Evolutionary conservation across 2,329 filamentous ascomycete genomes (phyloP).

Genomic region (Cercospora beticola): DNA sequence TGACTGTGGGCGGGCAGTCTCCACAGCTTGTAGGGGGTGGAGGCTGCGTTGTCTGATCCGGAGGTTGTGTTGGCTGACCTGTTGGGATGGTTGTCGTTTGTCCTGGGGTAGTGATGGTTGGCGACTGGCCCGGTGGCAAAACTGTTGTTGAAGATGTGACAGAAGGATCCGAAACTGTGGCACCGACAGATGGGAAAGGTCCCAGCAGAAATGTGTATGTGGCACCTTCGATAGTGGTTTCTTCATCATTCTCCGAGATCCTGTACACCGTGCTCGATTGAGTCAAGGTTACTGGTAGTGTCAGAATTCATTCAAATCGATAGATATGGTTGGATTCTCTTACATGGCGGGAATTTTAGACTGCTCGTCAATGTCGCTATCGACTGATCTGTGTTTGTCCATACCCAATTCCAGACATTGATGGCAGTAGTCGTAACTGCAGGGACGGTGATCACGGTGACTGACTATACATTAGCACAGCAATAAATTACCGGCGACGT

Average conservation of each 20-base stretch:
- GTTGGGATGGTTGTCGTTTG: background rate
- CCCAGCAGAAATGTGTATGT: slow-evolving; percentile 12
- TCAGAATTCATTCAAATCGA: background rate
- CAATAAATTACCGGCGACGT: background rate
- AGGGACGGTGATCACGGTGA: slow-evolving; percentile 12
- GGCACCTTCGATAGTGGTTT: slow-evolving; percentile 12
- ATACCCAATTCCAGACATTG: slow-evolving; percentile 13
- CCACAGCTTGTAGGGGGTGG: slow-evolving; percentile 7
- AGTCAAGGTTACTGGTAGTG: background rate
- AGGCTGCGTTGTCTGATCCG: background rate
- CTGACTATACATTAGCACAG: background rate
- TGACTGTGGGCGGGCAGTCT: slow-evolving; percentile 8
- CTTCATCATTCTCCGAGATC: background rate
- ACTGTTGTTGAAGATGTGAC: background rate
- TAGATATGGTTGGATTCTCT: background rate
- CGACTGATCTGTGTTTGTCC: slow-evolving; percentile 14
- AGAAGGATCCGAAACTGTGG: background rate
- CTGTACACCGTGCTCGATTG: slow-evolving; percentile 14
- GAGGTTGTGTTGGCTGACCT: background rate
- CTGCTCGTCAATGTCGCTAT: slow-evolving; percentile 17
- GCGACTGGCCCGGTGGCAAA: background rate
- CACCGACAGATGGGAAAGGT: slow-evolving; percentile 11
- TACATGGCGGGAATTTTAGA: slow-evolving; percentile 14
- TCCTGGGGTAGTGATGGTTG: background rate
- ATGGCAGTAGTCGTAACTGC: slow-evolving; percentile 16